Conservation (phyloP, 148 eudicot genomes). For the Agrostemma githago region DNA sequence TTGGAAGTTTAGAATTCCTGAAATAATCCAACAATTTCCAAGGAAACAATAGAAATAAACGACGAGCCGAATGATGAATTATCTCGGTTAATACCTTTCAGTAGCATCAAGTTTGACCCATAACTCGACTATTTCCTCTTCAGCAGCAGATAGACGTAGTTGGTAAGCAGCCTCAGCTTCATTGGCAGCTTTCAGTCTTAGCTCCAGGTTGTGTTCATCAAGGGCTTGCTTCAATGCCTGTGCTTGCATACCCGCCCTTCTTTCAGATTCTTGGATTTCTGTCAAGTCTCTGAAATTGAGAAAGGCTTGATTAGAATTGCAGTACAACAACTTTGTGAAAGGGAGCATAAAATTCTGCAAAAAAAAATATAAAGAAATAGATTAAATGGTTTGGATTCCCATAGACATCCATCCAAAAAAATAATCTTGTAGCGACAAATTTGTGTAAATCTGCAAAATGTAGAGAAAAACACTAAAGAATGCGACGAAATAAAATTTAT, state of each 20-base stretch:
- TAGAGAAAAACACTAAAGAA: too few relatives aligned
- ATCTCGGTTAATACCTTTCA: constrained; percentile 59
- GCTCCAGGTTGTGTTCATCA: constrained; percentile 78
- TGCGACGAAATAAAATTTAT: too few relatives aligned
- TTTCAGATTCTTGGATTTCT: constrained; percentile 84
- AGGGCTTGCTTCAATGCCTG: constrained; percentile 60
- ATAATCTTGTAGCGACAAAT: too few relatives aligned
- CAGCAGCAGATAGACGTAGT: constrained; percentile 71
- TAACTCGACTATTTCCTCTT: constrained; percentile 84
- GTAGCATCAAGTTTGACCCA: constrained; percentile 67
- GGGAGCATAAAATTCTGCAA: background rate
- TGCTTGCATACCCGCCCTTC: constrained; percentile 65
- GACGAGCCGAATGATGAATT: background rate
- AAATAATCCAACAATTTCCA: background rate
- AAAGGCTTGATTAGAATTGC: background rate
- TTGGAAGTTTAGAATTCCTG: background rate
- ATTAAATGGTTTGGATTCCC: background rate
- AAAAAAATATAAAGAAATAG: background rate
- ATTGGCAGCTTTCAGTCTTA: constrained; percentile 87
- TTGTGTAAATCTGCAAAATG: too few relatives aligned
- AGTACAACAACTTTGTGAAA: background rate
- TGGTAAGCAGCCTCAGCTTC: constrained; percentile 95
- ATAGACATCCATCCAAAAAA: background rate
- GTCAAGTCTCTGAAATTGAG: constrained; percentile 39
- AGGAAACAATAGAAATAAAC: background rate